Evolutionary conservation across 164 flowering plant species (phyloP).

Genomic region (Vitis amurensis): DNA sequence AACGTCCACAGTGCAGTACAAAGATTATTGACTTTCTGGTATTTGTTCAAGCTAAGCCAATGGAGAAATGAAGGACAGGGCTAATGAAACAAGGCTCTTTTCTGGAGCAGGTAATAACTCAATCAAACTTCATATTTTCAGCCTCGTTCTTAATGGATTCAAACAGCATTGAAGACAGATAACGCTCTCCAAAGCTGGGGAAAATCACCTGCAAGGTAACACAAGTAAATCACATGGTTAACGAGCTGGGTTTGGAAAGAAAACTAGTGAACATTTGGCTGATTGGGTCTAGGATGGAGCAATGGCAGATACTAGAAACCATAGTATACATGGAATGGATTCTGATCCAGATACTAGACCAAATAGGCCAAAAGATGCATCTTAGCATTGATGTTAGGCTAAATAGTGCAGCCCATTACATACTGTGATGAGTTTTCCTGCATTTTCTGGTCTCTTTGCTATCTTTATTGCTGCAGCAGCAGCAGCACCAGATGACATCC

Average conservation of each 20-base stretch:
- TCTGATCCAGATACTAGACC: too few relatives aligned
- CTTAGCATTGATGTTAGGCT: too few relatives aligned
- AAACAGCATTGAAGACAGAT: conserved; percentile 59
- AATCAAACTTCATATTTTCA: conserved; percentile 39
- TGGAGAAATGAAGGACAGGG: too few relatives aligned
- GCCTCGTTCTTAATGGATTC: conserved; percentile 59
- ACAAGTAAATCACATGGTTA: neutral
- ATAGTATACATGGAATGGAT: too few relatives aligned
- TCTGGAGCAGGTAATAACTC: neutral
- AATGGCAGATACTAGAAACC: too few relatives aligned
- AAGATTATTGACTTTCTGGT: too few relatives aligned
- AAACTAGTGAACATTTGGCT: neutral
- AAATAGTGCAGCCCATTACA: neutral
- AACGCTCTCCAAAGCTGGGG: conserved; percentile 78
- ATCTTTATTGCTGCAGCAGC: conserved; percentile 65
- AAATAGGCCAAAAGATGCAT: too few relatives aligned
- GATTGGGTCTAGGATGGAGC: too few relatives aligned
- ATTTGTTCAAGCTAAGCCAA: too few relatives aligned
- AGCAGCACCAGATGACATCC: conserved; percentile 76
- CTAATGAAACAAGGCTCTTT: too few relatives aligned
- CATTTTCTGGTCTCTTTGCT: conserved; percentile 75
- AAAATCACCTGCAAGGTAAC: conserved; percentile 46
- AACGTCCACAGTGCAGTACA: too few relatives aligned
- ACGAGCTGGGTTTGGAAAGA: neutral
- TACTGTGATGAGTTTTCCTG: conserved; percentile 85